These are phyloP conservation scores for Alternaria rosae DNA, from an alignment of 2,329 filamentous ascomycete genomes.

Conservation along the genomic window DNA sequence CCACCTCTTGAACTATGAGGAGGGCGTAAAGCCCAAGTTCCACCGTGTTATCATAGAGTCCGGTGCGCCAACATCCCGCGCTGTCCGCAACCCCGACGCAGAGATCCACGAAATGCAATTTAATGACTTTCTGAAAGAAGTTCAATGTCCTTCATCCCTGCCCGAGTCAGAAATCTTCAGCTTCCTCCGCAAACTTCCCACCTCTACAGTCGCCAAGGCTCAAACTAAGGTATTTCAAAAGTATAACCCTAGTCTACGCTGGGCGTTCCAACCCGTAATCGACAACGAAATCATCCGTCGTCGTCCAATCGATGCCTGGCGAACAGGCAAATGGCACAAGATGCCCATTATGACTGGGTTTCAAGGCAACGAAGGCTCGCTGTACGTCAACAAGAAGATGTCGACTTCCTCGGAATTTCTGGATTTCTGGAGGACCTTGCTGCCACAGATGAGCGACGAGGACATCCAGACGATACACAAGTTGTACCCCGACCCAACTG, in stretches of 20 bases:
- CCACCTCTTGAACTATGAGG: constrained; percentile 63
- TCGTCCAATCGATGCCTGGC: constrained; percentile 67
- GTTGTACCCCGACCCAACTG: constrained; percentile 68
- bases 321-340: constrained; percentile 60
- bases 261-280: constrained; percentile 74
- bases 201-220: constrained; percentile 47
- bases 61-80: constrained; percentile 57
- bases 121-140: constrained; percentile 49
- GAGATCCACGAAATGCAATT: constrained; percentile 57
- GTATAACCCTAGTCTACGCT: constrained; percentile 57
- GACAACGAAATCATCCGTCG: constrained; percentile 67
- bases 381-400: constrained; percentile 65
- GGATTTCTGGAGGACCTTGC: constrained; percentile 66
- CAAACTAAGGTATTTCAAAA: constrained; percentile 55
- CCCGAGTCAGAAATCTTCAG: constrained; percentile 46
- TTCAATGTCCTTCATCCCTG: constrained; percentile 40
- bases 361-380: constrained; percentile 72
- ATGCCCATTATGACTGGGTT: constrained; percentile 74
- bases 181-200: constrained; percentile 53
- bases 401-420: constrained; percentile 62
- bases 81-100: constrained; percentile 52
- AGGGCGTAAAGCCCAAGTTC: constrained; percentile 49
- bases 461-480: constrained; percentile 65
- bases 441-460: constrained; percentile 62
- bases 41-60: constrained; percentile 58